phyloP scores from a whole-genome alignment of 306 rosid species.

The Biancaea sappan region DNA sequence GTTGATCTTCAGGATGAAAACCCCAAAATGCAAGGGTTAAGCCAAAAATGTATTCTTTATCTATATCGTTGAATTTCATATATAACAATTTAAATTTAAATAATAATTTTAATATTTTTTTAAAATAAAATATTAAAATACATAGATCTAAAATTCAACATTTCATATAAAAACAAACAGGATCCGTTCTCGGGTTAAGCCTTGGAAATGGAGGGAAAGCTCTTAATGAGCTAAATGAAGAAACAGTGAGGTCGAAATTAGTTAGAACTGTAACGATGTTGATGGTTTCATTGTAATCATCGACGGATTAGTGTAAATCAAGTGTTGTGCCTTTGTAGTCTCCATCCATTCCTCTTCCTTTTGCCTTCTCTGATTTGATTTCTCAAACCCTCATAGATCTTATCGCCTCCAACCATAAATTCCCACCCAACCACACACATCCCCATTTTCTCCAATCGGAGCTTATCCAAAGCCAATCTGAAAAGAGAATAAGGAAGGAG shows the following conservation, averaged over 20 bases:
- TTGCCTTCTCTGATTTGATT: constrained; percentile 30
- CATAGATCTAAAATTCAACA: too few species aligned
- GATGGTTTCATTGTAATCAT: constrained; percentile 48
- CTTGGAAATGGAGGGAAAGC: constrained; percentile 29
- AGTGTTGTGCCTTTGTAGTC: constrained; percentile 25
- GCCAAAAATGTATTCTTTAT: too few species aligned
- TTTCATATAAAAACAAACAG: too few species aligned
- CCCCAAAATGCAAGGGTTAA: neutral
- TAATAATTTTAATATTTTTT: too few species aligned
- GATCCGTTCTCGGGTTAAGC: too few species aligned
- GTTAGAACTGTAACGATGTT: constrained; percentile 27
- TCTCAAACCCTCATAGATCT: constrained; percentile 37
- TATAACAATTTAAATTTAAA: too few species aligned
- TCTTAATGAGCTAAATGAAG: constrained; percentile 16
- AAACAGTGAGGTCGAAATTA: constrained; percentile 16
- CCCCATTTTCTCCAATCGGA: constrained; percentile 11
- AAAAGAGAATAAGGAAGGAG: neutral
- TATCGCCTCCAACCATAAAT: constrained; percentile 34
- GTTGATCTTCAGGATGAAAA: neutral
- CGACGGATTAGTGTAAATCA: constrained; percentile 31
- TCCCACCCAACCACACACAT: constrained; percentile 37
- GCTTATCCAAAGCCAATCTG: constrained; percentile 28
- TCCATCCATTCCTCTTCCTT: constrained; percentile 28
- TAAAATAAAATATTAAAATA: too few species aligned
- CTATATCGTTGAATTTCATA: too few species aligned